phyloP scores from a whole-genome alignment of 2,329 filamentous ascomycete species.

The Botrytis cinerea region DNA sequence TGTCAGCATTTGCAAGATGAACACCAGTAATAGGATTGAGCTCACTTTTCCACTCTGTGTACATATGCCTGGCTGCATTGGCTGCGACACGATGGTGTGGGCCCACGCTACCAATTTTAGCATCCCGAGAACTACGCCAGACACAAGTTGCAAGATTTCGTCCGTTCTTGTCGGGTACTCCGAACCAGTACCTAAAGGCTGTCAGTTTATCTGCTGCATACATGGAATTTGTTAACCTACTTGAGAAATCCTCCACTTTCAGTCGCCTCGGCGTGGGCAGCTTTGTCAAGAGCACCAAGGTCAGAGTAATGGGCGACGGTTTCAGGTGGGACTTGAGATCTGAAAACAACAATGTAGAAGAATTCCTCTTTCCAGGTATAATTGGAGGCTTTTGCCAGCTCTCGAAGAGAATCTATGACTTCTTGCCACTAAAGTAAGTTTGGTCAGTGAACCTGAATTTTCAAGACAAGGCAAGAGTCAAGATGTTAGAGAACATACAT shows the following conservation, averaged over 20 bases:
- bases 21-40: neutral
- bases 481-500: conserved; percentile 43
- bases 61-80: conserved; percentile 63
- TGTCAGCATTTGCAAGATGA: neutral
- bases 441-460: conserved; percentile 1
- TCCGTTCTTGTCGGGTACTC: conserved; percentile 65
- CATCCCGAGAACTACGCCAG: conserved; percentile 63
- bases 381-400: conserved; percentile 51
- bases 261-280: conserved; percentile 78
- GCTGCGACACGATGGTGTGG: conserved; percentile 65
- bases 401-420: conserved; percentile 59
- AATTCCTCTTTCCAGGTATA: conserved; percentile 60
- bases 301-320: conserved; percentile 61
- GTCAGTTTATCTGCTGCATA: conserved; percentile 21
- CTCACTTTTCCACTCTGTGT: conserved; percentile 61
- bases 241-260: conserved; percentile 81
- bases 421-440: conserved; percentile 52
- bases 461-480: neutral
- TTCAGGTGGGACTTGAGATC: conserved; percentile 67
- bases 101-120: conserved; percentile 59
- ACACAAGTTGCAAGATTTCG: conserved; percentile 81
- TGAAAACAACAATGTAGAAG: conserved; percentile 86
- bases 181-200: conserved; percentile 77
- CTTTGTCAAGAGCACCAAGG: conserved; percentile 73
- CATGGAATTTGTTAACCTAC: conserved; percentile 43